Percentiles rank a stretch among this genome's conserved stretches.
These are phyloP conservation scores for Stagonosporopsis chrysanthemi DNA, from an alignment of 2,329 filamentous ascomycete species.

Conservation along the genomic window DNA sequence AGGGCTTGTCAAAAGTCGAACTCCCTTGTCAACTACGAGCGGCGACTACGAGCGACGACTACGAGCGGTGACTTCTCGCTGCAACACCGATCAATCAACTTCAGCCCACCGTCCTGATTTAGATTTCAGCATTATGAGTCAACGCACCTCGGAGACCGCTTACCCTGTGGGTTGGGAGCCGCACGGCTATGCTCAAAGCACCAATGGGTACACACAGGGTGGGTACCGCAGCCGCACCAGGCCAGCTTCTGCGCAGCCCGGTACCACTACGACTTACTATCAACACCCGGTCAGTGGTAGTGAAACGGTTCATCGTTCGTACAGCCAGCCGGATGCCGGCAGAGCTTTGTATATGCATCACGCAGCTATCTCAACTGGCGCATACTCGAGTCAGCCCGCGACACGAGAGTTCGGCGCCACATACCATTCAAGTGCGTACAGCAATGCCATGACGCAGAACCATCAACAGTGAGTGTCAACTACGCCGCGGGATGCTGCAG, in stretches of 20 bases:
- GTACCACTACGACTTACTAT: neutral
- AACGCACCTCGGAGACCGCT: neutral
- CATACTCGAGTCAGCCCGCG: neutral
- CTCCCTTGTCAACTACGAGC: too few relatives aligned
- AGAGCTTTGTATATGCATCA: neutral
- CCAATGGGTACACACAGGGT: neutral
- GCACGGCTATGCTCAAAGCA: constrained; percentile 2
- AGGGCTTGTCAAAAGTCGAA: neutral
- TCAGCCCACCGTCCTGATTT: neutral
- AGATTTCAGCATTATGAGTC: constrained; percentile 7
- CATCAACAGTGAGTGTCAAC: constrained; percentile 1
- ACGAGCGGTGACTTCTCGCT: neutral
- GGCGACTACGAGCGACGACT: too few relatives aligned
- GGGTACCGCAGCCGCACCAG: neutral
- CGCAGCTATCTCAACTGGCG: neutral
- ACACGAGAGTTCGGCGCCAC: neutral
- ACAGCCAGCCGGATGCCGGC: neutral
- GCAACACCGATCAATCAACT: neutral
- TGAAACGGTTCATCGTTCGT: neutral
- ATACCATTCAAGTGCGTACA: neutral
- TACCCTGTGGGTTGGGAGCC: constrained; percentile 3
- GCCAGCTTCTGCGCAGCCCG: neutral
- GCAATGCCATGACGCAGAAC: neutral
- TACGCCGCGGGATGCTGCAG: neutral
- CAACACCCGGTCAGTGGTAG: neutral